These are phyloP conservation scores for Rhodotorula babjevae DNA, from an alignment of 768 basidiomycete genomes.

Conservation along the genomic window DNA sequence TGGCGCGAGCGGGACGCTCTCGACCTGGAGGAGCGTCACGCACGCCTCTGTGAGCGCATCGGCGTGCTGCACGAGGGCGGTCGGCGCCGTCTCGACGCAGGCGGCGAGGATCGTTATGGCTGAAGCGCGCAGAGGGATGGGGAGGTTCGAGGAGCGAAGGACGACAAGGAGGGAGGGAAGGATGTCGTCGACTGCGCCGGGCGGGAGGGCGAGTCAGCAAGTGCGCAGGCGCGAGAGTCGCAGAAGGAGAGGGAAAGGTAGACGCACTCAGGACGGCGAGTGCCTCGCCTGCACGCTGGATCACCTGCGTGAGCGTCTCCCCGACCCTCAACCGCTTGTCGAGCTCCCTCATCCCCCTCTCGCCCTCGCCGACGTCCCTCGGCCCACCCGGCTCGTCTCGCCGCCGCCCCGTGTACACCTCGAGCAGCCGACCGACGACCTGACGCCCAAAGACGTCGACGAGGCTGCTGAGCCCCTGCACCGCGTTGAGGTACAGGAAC, in stretches of 20 bases:
- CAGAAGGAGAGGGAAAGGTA: too few relatives aligned
- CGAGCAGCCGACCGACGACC: constrained; percentile 63
- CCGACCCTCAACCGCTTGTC: constrained; percentile 72
- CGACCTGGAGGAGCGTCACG: constrained; percentile 63
- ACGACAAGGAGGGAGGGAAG: constrained; percentile 67
- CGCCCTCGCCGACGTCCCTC: constrained; percentile 49
- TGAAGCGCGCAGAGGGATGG: constrained; percentile 68
- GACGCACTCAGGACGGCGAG: constrained; percentile 64
- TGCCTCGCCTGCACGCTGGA: constrained; percentile 66
- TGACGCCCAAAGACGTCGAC: constrained; percentile 71
- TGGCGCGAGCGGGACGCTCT: constrained; percentile 39
- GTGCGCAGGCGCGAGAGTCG: too few relatives aligned
- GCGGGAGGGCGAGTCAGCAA: background rate
- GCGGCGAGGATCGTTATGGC: constrained; percentile 65
- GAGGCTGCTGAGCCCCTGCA: constrained; percentile 82
- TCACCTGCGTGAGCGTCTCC: constrained; percentile 74
- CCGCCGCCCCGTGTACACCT: constrained; percentile 56
- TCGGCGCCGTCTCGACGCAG: constrained; percentile 61
- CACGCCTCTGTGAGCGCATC: constrained; percentile 62
- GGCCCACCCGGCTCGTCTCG: constrained; percentile 52
- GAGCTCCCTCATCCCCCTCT: constrained; percentile 54
- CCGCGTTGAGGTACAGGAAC: constrained; percentile 88
- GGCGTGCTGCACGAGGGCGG: constrained; percentile 62
- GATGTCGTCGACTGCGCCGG: constrained; percentile 56
- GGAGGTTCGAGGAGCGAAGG: constrained; percentile 59